Evolutionary conservation across 768 basidiomycete species (phyloP).

Genomic region (Macrolepiota fuliginosa): DNA sequence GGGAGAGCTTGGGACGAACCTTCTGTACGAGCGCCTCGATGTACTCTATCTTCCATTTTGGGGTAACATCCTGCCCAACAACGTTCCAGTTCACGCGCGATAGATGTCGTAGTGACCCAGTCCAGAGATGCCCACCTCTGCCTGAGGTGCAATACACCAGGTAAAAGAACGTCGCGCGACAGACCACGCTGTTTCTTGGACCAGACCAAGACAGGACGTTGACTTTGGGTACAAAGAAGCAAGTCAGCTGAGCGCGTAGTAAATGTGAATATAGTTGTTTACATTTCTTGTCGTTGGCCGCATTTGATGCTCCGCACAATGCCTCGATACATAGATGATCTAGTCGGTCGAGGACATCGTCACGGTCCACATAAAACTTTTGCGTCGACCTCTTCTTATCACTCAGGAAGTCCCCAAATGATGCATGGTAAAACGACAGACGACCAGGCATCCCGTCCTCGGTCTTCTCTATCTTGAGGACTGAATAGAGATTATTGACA

Average conservation of each 20-base stretch:
- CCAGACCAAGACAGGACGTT: too few relatives aligned
- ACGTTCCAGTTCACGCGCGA: neutral
- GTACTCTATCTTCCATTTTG: rapidly evolving
- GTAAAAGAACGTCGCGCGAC: too few relatives aligned
- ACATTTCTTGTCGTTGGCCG: neutral
- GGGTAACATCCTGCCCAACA: neutral
- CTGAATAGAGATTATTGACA: neutral
- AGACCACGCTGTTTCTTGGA: too few relatives aligned
- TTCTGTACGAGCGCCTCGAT: neutral
- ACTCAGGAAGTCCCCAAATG: neutral
- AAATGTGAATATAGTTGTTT: neutral
- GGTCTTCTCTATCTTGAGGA: neutral
- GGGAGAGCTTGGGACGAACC: neutral
- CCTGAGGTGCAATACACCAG: too few relatives aligned
- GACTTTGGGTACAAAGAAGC: too few relatives aligned
- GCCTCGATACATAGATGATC: neutral
- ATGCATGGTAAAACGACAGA: neutral
- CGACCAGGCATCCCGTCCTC: neutral
- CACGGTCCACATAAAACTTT: neutral
- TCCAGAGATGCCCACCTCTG: too few relatives aligned
- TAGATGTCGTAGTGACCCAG: neutral
- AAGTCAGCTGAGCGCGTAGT: neutral
- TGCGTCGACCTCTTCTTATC: neutral
- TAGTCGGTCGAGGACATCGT: neutral
- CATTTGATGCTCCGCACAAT: neutral